These are phyloP conservation scores for Saccharomyces pastorianus DNA, from an alignment of 1,139 yeast species.

Conservation along the genomic window DNA sequence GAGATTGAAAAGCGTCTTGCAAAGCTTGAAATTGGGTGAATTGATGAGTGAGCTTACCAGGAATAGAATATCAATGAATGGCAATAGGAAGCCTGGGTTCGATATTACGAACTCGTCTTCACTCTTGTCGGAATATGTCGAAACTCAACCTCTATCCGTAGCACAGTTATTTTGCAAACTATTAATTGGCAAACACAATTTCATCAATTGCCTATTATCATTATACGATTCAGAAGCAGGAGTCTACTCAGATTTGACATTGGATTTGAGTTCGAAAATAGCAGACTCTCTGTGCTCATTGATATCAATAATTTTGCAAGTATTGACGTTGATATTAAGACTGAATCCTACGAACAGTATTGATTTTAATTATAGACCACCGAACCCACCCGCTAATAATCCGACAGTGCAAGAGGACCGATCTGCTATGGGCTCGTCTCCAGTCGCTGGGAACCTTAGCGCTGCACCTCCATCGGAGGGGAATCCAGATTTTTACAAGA, in stretches of 20 bases:
- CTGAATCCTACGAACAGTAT: conserved; percentile 28
- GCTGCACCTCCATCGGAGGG: conserved; percentile 6
- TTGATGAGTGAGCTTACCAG: conserved; percentile 21
- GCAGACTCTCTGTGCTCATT: conserved; percentile 18
- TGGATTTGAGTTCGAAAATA: conserved; percentile 8
- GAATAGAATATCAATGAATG: conserved; percentile 15
- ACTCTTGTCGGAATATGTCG: conserved; percentile 3
- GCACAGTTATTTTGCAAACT: conserved; percentile 17
- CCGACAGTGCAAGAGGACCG: neutral
- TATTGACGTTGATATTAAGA: conserved; percentile 22
- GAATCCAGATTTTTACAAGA: conserved; percentile 21
- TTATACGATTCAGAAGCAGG: conserved; percentile 10
- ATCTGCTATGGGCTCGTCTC: neutral
- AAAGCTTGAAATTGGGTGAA: conserved; percentile 24
- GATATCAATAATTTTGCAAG: conserved; percentile 18
- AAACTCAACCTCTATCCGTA: conserved; percentile 7
- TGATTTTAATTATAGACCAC: conserved; percentile 19
- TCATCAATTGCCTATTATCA: conserved; percentile 16
- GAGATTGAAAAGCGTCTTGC: conserved; percentile 17
- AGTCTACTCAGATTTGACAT: conserved; percentile 3
- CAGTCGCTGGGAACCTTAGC: neutral
- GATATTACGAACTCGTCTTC: neutral
- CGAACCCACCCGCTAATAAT: conserved; percentile 2
- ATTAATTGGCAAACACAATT: conserved; percentile 17
- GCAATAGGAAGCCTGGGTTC: neutral